Percentiles rank a stretch among this genome's conserved stretches.
Conservation (phyloP, 176 grass and related monocot species). For the Hsuehochloa calcarea region DNA sequence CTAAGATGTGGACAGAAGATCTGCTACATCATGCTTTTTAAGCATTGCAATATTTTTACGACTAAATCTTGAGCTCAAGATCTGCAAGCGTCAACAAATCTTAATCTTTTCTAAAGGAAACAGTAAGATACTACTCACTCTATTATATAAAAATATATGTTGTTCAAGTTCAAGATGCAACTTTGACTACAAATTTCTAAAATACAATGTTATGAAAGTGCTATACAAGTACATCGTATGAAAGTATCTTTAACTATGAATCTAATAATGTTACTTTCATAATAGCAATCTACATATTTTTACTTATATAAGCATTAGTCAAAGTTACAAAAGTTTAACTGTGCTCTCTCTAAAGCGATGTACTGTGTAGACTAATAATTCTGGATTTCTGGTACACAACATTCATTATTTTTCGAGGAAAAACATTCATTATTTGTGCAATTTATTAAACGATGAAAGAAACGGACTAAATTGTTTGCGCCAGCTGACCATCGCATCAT, state of each 20-base stretch:
- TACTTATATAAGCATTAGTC: background rate
- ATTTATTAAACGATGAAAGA: background rate
- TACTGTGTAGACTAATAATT: background rate
- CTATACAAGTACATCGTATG: background rate
- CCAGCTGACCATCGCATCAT: background rate
- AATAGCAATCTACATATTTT: background rate
- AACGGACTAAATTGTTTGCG: background rate
- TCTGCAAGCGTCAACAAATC: background rate
- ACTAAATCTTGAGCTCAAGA: background rate
- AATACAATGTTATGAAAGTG: background rate
- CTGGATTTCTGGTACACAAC: background rate
- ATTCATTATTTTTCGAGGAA: background rate
- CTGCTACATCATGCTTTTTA: background rate
- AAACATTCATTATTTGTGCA: too few relatives aligned
- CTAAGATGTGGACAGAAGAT: background rate
- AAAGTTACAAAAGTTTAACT: background rate
- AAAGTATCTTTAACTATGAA: background rate
- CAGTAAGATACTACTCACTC: too few relatives aligned
- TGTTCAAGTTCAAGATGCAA: background rate
- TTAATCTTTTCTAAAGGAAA: background rate
- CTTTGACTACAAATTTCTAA: background rate
- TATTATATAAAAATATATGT: background rate
- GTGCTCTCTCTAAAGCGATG: background rate
- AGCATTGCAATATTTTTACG: background rate
- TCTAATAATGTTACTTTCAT: background rate